Percentiles rank a stretch among this genome's conserved stretches.
Conservation (phyloP, 352 stramenopile species). For the Aphanomyces astaci region DNA sequence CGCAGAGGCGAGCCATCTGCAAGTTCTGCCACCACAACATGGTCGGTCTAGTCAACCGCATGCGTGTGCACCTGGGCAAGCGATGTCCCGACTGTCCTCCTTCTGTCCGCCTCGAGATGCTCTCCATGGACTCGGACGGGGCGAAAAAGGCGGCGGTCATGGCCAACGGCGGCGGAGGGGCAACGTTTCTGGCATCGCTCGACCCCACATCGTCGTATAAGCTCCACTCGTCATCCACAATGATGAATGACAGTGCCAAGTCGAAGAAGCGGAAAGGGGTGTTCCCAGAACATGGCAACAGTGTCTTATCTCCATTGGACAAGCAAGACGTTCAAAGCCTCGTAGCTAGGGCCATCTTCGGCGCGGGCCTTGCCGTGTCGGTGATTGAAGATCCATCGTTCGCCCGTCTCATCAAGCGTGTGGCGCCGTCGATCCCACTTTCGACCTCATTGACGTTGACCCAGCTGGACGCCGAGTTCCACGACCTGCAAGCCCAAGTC, state of each 20-base stretch:
- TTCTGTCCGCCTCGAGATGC: slow-evolving; percentile 43
- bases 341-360: slow-evolving; percentile 50
- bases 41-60: slow-evolving; percentile 54
- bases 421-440: slow-evolving; percentile 42
- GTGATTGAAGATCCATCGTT: slow-evolving; percentile 56
- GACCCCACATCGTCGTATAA: background rate
- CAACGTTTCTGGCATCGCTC: background rate
- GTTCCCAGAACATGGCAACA: no score
- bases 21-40: slow-evolving; percentile 76
- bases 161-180: slow-evolving; percentile 4
- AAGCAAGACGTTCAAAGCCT: slow-evolving; percentile 50
- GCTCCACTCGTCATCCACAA: background rate
- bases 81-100: slow-evolving; percentile 46
- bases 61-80: slow-evolving; percentile 53
- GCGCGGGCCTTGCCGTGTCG: slow-evolving; percentile 39
- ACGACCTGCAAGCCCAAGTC: slow-evolving; percentile 47
- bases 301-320: no score
- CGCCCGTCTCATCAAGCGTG: slow-evolving; percentile 49
- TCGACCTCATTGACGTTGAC: slow-evolving; percentile 42
- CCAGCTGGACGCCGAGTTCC: slow-evolving; percentile 53
- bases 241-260: background rate
- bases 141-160: slow-evolving; percentile 31
- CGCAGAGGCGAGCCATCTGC: slow-evolving; percentile 58
- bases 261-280: slow-evolving; percentile 3
- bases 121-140: slow-evolving; percentile 32